A percentile compares a stretch with the other conserved stretches of the same genome.
Conservation (phyloP, 768 basidiomycete species). For the Mycena sanguinolenta region DNA sequence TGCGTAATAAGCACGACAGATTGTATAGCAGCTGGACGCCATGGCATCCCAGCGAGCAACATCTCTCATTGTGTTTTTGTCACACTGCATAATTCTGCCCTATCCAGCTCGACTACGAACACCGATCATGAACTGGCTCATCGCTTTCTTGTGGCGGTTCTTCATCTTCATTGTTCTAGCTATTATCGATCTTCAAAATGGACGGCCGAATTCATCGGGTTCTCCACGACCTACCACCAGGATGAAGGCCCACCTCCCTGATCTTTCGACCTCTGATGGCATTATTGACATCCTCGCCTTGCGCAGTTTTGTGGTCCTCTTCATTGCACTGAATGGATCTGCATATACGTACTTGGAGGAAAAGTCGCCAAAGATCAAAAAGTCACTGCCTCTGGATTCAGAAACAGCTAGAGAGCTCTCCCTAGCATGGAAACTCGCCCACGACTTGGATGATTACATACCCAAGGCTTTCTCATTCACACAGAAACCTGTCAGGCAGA, state of each 20-base stretch:
- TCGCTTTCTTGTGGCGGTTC: neutral
- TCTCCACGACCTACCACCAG: neutral
- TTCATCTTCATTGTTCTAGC: neutral
- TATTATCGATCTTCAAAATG: neutral
- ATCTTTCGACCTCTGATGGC: neutral
- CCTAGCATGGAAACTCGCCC: too few relatives aligned
- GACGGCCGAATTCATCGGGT: too few relatives aligned
- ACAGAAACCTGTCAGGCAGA: too few relatives aligned
- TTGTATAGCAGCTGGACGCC: neutral
- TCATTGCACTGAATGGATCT: neutral
- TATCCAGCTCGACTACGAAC: neutral
- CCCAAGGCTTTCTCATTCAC: too few relatives aligned
- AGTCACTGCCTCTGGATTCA: neutral
- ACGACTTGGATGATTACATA: too few relatives aligned
- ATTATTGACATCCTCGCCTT: neutral
- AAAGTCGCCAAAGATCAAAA: too few relatives aligned
- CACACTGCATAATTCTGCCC: neutral
- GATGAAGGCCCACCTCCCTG: neutral
- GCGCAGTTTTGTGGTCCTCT: constrained; percentile 2
- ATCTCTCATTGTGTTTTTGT: neutral
- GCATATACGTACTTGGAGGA: neutral
- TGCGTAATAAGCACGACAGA: neutral
- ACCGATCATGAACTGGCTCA: neutral
- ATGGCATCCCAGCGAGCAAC: constrained; percentile 1
- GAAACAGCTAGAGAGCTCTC: too few relatives aligned